These are phyloP conservation scores for Komagataella pastoris DNA, from an alignment of 805 yeast genomes.

Conservation along the genomic window DNA sequence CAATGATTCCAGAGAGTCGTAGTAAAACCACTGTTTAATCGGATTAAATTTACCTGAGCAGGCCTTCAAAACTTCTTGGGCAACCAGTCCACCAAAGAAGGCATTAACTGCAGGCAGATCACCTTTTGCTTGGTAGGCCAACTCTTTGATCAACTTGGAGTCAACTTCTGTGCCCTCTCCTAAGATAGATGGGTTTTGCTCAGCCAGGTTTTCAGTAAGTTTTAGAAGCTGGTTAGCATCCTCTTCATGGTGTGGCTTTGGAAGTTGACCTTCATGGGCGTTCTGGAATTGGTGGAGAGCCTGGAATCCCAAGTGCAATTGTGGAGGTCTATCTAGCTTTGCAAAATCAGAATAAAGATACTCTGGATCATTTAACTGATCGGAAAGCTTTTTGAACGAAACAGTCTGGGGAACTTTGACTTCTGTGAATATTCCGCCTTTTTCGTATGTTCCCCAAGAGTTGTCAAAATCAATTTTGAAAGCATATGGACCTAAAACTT, in stretches of 20 bases:
- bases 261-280: slow-evolving; percentile 50
- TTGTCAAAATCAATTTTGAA: slow-evolving; percentile 55
- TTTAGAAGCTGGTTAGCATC: slow-evolving; percentile 61
- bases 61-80: slow-evolving; percentile 93
- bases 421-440: slow-evolving; percentile 87
- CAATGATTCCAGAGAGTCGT: slow-evolving; percentile 85
- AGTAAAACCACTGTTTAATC: slow-evolving; percentile 80
- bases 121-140: slow-evolving; percentile 81
- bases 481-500: slow-evolving; percentile 91
- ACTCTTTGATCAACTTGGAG: slow-evolving; percentile 51
- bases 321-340: slow-evolving; percentile 85
- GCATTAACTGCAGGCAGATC: slow-evolving; percentile 86
- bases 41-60: slow-evolving; percentile 95
- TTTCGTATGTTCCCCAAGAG: slow-evolving; percentile 46
- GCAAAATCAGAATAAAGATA: slow-evolving; percentile 78
- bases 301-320: slow-evolving; percentile 83
- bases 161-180: slow-evolving; percentile 44
- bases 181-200: slow-evolving; percentile 41
- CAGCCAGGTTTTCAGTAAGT: slow-evolving; percentile 44
- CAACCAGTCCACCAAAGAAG: slow-evolving; percentile 84
- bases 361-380: slow-evolving; percentile 70
- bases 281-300: slow-evolving; percentile 68
- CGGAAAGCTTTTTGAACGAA: slow-evolving; percentile 46
- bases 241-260: slow-evolving; percentile 60
- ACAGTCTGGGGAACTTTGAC: slow-evolving; percentile 70